These are phyloP conservation scores for Tulasnella calospora DNA, from an alignment of 768 basidiomycete species.

Conservation along the genomic window DNA sequence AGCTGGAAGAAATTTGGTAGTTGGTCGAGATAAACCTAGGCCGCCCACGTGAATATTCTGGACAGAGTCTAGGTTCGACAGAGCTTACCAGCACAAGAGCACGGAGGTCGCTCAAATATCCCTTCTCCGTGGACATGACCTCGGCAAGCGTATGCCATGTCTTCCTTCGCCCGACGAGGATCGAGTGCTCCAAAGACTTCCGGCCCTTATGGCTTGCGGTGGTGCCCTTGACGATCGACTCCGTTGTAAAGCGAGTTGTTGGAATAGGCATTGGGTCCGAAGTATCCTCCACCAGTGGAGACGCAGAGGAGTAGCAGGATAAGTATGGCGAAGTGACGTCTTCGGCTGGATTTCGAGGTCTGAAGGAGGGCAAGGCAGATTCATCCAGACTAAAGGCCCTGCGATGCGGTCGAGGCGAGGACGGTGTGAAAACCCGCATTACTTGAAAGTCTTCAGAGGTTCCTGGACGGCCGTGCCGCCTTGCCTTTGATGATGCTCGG, in stretches of 20 bases:
- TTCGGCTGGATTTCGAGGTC: background rate
- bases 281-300: background rate
- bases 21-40: conserved; percentile 60
- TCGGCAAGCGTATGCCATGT: conserved; percentile 74
- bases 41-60: conserved; percentile 7
- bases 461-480: background rate
- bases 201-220: background rate
- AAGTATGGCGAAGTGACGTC: background rate
- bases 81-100: conserved; percentile 63
- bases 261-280: background rate
- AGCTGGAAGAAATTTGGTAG: conserved; percentile 39
- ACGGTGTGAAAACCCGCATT: background rate
- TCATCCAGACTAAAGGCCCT: background rate
- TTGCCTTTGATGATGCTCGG: background rate
- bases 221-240: background rate
- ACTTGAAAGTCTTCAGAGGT: background rate
- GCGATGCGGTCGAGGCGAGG: background rate
- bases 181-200: background rate
- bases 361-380: background rate
- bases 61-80: background rate
- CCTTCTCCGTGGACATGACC: conserved; percentile 76
- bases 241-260: background rate
- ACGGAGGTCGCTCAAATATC: conserved; percentile 74
- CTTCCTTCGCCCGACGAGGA: background rate
- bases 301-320: background rate